Percentiles rank a stretch among this genome's conserved stretches.
Evolutionary conservation across 352 stramenopile species (phyloP).

Genomic region (Phytophthora sojae): DNA sequence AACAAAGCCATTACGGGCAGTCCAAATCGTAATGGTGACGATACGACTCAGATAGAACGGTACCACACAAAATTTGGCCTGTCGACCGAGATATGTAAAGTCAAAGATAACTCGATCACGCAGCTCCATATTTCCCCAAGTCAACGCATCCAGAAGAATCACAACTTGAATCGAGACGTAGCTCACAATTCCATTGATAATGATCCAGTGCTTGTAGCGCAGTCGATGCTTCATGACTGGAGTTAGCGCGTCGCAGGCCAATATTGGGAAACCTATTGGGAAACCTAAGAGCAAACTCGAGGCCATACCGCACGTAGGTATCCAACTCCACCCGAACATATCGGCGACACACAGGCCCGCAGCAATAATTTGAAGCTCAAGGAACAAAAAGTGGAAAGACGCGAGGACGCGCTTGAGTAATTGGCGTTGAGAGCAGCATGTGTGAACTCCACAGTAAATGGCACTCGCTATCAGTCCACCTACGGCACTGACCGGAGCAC

Average conservation of each 20-base stretch:
- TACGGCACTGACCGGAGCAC: neutral
- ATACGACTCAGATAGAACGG: constrained; percentile 19
- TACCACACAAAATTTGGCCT: constrained; percentile 4
- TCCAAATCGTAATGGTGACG: constrained; percentile 24
- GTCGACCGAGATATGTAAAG: neutral
- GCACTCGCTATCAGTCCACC: neutral
- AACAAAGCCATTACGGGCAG: constrained; percentile 11
- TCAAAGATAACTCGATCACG: constrained; percentile 20
- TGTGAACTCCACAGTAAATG: neutral
- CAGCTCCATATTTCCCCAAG: constrained; percentile 3
- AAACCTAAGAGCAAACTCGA: neutral
- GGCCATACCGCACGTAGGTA: neutral
- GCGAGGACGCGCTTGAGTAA: neutral
- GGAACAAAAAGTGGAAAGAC: constrained; percentile 15
- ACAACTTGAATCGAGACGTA: constrained; percentile 5
- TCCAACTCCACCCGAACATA: constrained; percentile 11
- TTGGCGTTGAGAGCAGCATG: neutral
- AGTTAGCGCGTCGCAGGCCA: constrained; percentile 24
- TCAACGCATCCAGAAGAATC: constrained; percentile 17
- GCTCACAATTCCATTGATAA: neutral
- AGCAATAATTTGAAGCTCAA: constrained; percentile 7
- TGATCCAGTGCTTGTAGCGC: constrained; percentile 14
- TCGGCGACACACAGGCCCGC: neutral
- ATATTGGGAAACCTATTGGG: too few species aligned
- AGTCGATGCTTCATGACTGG: constrained; percentile 25